Evolutionary conservation across 345 rosid genomes (phyloP).

Genomic region (Hibiscus syriacus): DNA sequence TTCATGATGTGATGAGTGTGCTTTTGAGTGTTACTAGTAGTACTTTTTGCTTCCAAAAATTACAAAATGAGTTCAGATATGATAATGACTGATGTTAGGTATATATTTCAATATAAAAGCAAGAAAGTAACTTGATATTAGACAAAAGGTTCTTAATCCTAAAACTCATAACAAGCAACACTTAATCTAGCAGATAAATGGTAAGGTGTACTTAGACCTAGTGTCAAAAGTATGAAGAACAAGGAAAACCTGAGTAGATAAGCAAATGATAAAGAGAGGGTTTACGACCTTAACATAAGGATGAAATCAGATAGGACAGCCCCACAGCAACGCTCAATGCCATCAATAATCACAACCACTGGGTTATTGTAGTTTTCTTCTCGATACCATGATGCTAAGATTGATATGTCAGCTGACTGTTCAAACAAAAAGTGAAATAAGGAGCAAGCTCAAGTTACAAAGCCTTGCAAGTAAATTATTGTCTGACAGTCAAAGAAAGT

Average conservation of each 20-base stretch:
- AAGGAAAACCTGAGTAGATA: neutral
- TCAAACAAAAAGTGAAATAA: slow-evolving; percentile 14
- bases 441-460: slow-evolving; percentile 12
- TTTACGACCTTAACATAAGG: slow-evolving; percentile 44
- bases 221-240: neutral
- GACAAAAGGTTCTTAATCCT: neutral
- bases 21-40: neutral
- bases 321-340: slow-evolving; percentile 75
- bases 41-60: neutral
- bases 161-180: neutral
- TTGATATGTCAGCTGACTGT: slow-evolving; percentile 70
- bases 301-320: slow-evolving; percentile 73
- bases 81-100: neutral
- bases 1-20: neutral
- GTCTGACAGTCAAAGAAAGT: neutral
- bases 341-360: slow-evolving; percentile 60
- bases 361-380: slow-evolving; percentile 45
- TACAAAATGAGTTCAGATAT: neutral
- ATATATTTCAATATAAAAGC: neutral
- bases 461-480: neutral
- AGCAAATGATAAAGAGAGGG: neutral
- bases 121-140: neutral
- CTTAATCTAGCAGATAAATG: neutral
- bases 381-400: slow-evolving; percentile 80
- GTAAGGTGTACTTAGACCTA: neutral